Base-by-base conservation (phyloP, 768 basidiomycete species). In the Boletus rubescentipes region DNA sequence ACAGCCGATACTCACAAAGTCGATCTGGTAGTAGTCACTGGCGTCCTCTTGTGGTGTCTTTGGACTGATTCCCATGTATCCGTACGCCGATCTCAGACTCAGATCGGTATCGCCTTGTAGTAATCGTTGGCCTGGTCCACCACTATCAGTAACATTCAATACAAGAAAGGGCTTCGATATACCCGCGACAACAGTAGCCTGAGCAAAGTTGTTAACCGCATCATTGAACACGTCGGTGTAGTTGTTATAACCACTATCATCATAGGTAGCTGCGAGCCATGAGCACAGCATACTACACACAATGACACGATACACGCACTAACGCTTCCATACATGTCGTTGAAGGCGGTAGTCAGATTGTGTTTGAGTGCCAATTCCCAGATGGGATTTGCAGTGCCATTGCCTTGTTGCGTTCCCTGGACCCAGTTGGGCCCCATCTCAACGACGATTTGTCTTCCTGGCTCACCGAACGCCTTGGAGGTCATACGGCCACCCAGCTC, bases 351-450 rank as follows among this genome's bases (percentile, higher is more conserved):
- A 48, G 69, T 68, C 18, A 86, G 52, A 20, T 76, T 74, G 59
- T 85, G 79, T 59, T 85, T 83, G 61, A 76, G 70, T 21, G 82
- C 83, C 46, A 88, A 72, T 14, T 69, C 68, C 64, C 78, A 80
- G 16, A 87, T 81, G 1, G 86, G 87, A 62, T 88, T 88, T 9
- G 73, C 71, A 29, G 77, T 74, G 3, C 81, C 83, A 40, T 75
- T 63, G 4, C 72, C 77, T 2, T 67, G 68, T 53, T 81, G 79
- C 0, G 77, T 77, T 30, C 79, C 80, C 54, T 81, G 83, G 32
- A 86, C 72, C 84, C 85, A 86, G 58, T 85, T 83, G 12, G 84
- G 77, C 26, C 83, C 83, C 29, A 75, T 65, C 65, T 89, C 86
- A 29, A 88, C 67, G 1, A 75, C 75, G 55, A 72, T 70, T 30